Conservation (phyloP, 2,329 filamentous ascomycete species). For the Colletotrichum sojae region DNA sequence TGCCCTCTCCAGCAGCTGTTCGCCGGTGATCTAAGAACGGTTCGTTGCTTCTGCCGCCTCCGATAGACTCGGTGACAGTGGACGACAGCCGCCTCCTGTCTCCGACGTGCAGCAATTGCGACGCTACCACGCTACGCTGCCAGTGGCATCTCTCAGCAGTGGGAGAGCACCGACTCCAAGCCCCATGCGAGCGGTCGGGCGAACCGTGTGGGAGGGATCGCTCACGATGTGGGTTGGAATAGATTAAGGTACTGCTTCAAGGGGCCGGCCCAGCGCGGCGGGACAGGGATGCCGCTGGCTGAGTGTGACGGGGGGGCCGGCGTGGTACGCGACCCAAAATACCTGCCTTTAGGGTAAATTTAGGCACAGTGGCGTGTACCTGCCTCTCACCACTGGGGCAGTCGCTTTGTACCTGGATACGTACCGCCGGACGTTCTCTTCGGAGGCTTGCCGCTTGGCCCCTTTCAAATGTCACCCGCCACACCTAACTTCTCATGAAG, state of each 20-base stretch:
- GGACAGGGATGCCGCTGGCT: conserved; percentile 35
- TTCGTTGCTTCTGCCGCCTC: conserved; percentile 34
- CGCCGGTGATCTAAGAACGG: no score
- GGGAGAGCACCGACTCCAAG: neutral
- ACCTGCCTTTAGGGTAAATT: neutral
- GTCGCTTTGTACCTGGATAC: neutral
- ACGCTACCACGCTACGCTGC: conserved; percentile 20
- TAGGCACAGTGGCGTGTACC: no score
- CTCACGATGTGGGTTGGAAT: conserved; percentile 36
- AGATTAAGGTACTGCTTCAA: conserved; percentile 41
- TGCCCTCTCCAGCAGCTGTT: neutral
- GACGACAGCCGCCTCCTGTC: conserved; percentile 34
- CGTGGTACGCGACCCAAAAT: conserved; percentile 8
- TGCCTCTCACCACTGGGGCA: neutral
- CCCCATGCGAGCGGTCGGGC: conserved; percentile 33
- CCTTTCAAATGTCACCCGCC: conserved; percentile 13
- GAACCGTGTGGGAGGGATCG: conserved; percentile 36
- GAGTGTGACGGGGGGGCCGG: conserved; percentile 14
- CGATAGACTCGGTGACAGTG: conserved; percentile 29
- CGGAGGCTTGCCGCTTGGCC: conserved; percentile 22
- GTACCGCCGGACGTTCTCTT: neutral
- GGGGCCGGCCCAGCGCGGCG: conserved; percentile 36
- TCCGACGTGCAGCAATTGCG: conserved; percentile 20
- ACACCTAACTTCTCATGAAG: conserved; percentile 1
- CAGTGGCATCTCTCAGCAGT: conserved; percentile 19